Base-by-base conservation (phyloP, 2,329 filamentous ascomycete species). In the Coniella lustricola region DNA sequence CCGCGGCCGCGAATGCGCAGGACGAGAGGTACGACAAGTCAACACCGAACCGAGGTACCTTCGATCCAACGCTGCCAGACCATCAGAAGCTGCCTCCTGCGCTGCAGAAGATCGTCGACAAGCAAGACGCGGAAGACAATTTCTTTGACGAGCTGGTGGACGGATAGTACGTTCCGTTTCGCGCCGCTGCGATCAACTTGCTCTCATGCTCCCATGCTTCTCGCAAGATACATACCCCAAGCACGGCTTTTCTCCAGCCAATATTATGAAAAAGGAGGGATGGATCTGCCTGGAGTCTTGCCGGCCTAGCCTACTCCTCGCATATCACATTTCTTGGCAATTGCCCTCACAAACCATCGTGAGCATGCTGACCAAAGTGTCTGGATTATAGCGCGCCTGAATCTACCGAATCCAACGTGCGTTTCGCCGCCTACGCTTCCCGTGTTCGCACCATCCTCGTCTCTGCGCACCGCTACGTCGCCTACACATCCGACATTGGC, bases 401-500 rank as follows among this genome's bases (percentile, higher is more conserved):
- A 59, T 87, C 89, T 4, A 96, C 89, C 51, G 88, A 96, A 47
- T 86, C 82, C 57, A 84, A 82, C 57, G 72, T 95, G 60, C 86
- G 93, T 61, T 98, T 97, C 69, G 91, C 90, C 49, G 93, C 87
- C 57, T 98, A 98, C 69, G 88, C 89, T 41, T 82, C 84, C 52
- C 84, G 93, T 42, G 71, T 93, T 54, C 83, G 88, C 53, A 95
- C 90, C 7, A 87, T 97, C 56, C 81, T 98, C 60, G 73, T 90
- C 57, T 89, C 87, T 14, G 90, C 90, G 3, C 93, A 97, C 62
- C 84, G 93, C 60, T 98, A 98, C 62, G 90, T 98, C 42, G 93
- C 93, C 49, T 98, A 98, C 66, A 97, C 93, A 0, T 90, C 85
- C 17, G 91, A 97, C 61, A 91, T 98, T 55, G 93, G 93, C 64